Evolutionary conservation across 176 grass and related monocot species (phyloP).

Genomic region (Melocanna baccifera): DNA sequence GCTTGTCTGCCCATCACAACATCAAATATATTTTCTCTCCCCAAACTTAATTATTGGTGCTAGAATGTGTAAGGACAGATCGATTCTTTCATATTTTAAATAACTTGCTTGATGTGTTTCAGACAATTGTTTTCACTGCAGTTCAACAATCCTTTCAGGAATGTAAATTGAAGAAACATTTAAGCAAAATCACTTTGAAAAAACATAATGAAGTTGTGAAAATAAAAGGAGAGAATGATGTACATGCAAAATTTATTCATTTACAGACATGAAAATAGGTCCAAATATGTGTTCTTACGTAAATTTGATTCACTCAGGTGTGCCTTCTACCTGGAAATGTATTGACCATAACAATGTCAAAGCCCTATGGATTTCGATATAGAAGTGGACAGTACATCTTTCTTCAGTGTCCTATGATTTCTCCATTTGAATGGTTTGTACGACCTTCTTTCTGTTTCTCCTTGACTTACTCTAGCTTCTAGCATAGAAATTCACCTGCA

Average conservation of each 20-base stretch:
- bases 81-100: neutral
- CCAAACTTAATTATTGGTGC: slow-evolving; percentile 1
- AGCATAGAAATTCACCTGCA: slow-evolving; percentile 17
- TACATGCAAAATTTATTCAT: neutral
- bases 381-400: slow-evolving; percentile 98
- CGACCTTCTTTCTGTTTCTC: neutral
- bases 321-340: slow-evolving; percentile 86
- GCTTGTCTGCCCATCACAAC: slow-evolving; percentile 5
- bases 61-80: neutral
- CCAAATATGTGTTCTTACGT: neutral
- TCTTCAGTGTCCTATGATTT: slow-evolving; percentile 87
- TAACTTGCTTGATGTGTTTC: neutral
- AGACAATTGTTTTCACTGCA: neutral
- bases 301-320: slow-evolving; percentile 53
- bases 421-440: slow-evolving; percentile 92
- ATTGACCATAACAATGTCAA: slow-evolving; percentile 96
- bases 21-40: neutral
- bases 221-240: neutral
- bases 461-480: neutral
- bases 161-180: neutral
- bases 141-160: too few relatives aligned
- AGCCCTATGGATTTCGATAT: slow-evolving; percentile 94
- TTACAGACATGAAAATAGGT: neutral
- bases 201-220: neutral
- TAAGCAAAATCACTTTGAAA: neutral